Conservation (phyloP, 306 rosid genomes). For the Cucumis melo region DNA sequence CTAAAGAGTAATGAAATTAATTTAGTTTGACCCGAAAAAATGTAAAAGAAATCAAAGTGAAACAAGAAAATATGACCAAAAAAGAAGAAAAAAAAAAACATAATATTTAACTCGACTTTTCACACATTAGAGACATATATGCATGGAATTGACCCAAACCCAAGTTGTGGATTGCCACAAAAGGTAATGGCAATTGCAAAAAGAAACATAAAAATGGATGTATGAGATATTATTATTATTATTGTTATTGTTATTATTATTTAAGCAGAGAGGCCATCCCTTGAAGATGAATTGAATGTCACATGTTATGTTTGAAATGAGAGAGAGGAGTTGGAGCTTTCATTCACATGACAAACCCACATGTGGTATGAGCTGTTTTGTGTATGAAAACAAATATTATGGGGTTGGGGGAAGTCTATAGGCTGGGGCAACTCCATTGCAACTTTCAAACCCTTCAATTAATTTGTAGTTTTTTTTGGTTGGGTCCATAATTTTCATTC, state of each 20-base stretch:
- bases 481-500: background rate
- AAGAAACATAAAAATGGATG: background rate
- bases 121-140: no score
- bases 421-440: background rate
- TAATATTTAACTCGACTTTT: no score
- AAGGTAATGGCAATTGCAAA: background rate
- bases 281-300: slow-evolving; percentile 2
- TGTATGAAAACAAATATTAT: background rate
- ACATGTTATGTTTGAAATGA: slow-evolving; percentile 4
- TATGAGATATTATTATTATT: background rate
- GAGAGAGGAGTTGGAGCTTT: slow-evolving; percentile 5
- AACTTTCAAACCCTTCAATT: background rate
- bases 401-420: background rate
- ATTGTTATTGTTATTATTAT: background rate
- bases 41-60: background rate
- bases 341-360: slow-evolving; percentile 1
- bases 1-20: background rate
- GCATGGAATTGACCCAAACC: no score
- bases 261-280: background rate
- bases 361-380: slow-evolving; percentile 3
- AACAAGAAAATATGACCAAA: background rate
- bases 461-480: background rate
- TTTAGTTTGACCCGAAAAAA: background rate
- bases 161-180: no score
- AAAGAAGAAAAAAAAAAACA: background rate